phyloP scores from a whole-genome alignment of 352 stramenopile species.

The Achlya hypogyna region DNA sequence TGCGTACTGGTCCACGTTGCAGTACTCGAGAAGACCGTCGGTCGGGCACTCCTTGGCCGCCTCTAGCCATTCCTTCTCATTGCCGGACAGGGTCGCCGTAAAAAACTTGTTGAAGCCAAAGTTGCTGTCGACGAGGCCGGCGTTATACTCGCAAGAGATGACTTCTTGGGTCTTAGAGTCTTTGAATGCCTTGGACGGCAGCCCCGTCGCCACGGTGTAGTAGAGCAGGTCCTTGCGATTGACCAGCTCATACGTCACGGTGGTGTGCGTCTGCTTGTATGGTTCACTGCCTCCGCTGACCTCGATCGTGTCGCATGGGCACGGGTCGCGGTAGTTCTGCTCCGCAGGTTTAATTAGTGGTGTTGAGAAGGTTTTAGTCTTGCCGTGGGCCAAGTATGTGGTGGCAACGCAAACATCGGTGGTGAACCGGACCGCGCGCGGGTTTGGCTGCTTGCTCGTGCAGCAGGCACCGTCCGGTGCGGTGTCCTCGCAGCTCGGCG shows the following conservation, averaged over 20 bases:
- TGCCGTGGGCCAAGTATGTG: background rate
- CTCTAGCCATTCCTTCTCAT: background rate
- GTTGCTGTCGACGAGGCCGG: background rate
- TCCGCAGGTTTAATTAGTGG: conserved; percentile 9
- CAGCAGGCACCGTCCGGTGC: conserved; percentile 15
- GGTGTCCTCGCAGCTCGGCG: background rate
- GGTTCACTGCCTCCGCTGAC: too few species aligned
- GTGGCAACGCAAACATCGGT: conserved; percentile 10
- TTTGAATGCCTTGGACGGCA: background rate
- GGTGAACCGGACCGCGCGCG: background rate
- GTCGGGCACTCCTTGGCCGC: background rate
- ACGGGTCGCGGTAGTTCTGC: background rate
- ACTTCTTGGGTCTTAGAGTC: background rate
- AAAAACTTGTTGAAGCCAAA: background rate
- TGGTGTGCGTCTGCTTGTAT: background rate
- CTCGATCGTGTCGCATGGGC: background rate
- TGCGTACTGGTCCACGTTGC: conserved; percentile 16
- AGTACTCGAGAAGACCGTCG: conserved; percentile 18
- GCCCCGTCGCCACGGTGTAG: background rate
- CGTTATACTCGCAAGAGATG: background rate
- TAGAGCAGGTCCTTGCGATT: conserved; percentile 4
- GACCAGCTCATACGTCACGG: conserved; percentile 6
- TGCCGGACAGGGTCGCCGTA: background rate
- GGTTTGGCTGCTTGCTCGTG: background rate
- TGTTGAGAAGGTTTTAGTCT: background rate